Evolutionary conservation across 2,329 filamentous ascomycete genomes (phyloP).

Genomic region (Sclerotinia minor): DNA sequence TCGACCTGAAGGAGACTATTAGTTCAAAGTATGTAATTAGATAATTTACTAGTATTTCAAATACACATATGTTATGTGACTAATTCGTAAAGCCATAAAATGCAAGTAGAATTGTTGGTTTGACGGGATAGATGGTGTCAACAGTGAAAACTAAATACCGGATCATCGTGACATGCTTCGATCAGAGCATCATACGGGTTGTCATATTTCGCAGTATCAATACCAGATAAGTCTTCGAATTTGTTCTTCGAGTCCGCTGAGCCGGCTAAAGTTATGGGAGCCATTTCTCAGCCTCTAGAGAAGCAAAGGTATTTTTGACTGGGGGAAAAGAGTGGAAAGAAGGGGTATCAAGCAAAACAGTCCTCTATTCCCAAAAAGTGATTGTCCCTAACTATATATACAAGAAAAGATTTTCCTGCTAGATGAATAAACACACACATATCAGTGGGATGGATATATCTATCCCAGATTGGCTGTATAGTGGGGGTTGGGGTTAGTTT

Average conservation of each 20-base stretch:
- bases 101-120: not conserved
- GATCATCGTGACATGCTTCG: constrained; percentile 40
- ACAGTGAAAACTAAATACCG: constrained; percentile 30
- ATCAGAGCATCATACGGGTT: constrained; percentile 43
- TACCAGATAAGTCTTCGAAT: constrained; percentile 42
- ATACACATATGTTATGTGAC: constrained; percentile 2
- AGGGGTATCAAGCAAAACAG: not conserved
- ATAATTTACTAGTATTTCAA: not conserved
- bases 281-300: constrained; percentile 27
- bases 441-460: not conserved
- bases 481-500: not conserved
- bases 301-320: not conserved
- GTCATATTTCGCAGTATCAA: constrained; percentile 36
- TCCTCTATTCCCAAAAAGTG: not conserved
- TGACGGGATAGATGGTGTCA: not conserved
- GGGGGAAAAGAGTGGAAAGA: not conserved
- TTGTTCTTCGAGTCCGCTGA: constrained; percentile 39
- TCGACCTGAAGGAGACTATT: constrained; percentile 29
- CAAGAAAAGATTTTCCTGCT: not conserved
- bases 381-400: not conserved
- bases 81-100: not conserved
- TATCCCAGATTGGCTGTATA: not conserved
- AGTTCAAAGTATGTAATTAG: not conserved
- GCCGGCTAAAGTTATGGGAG: constrained; percentile 26
- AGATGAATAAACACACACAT: not conserved